Evolutionary conservation across 1,139 yeast species (phyloP), one percentile per base, ranked within the genome.

Genomic region (Geotrichum restrictum): DNA sequence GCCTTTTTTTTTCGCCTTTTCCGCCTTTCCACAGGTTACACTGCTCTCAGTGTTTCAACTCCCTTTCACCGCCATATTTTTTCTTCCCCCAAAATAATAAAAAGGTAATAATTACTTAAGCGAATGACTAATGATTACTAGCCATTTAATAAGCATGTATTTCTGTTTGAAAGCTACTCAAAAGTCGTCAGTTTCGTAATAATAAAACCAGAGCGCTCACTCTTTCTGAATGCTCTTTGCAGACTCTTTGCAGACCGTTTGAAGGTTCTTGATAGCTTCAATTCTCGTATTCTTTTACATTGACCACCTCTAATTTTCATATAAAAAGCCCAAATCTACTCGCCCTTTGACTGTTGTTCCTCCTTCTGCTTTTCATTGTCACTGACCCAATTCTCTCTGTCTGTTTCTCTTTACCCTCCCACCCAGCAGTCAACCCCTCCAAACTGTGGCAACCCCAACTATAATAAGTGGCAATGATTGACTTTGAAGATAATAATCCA

Each of bases 401-500:
- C 34, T 41, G 11, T 41, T 16, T 5, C 6, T 14, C 13, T 29
- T 22, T n/a, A 13, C 19, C 22, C 19, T n/a, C 32, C 34, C 34
- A 13, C 32, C 32, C n/a, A 4, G 8, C 7, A 24, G 7, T 24
- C 29, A 24, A 24, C 29, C 29, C n/a, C n/a, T 18, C 21, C 21
- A 18, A 21, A 11, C 41, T 21, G 18, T 21, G 13, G 41, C 22
- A 11, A 16, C 41, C 13, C 18, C 5, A 18, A 24, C 29, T 24
- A 24, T 24, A n/a, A n/a, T 24, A 8, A 24, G 29, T 8, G 8
- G n/a, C 22, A 36, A 65, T 65, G 68, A 68, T 70, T 53, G 74
- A 72, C 48, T 73, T 71, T 57, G 77, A 74, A 59, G 75, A 72
- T 56, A 73, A 72, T 59, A 73, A 72, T 58, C 75, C 76, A 16